Evolutionary conservation across 306 rosid genomes (phyloP), one percentile per base, ranked within the genome.

Genomic region (Glycine soja): DNA sequence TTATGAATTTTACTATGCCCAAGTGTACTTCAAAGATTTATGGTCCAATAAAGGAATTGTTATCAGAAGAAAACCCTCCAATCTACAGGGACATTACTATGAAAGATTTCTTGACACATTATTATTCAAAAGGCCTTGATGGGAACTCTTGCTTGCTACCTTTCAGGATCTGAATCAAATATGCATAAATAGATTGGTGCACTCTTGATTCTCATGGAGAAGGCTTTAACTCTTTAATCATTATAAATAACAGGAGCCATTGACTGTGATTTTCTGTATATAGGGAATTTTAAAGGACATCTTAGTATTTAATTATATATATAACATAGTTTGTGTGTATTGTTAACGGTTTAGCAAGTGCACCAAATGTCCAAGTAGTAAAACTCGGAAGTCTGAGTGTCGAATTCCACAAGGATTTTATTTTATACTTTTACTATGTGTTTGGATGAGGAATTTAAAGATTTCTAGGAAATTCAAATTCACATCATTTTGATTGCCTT

Each of bases 41-140:
- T 45, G 85, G 87, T 40, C 90, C 87, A 9, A 66, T 88, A 38
- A 85, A 85, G 48, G 87, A 85, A 73, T 57, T 88, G 58, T 59
- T 82, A 12, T 82, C 85, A 19, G 80, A 85, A 62, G 76, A 53
- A n/a, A 80, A 76, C 53, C 83, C 82, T 40, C 85, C 81, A 15
- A 67, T 14, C 32, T 88, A 82, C n/a, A 72, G 15, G 15, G 83
- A 76, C 40, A 50, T 71, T 1, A 68, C 77, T 1, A 3, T 76
- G 12, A 76, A 51, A 24, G 90, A 88, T 0, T 79, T 64, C 38
- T 0, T 19, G 63, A 6, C 42, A 15, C 8, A 70, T 47, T 64
- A 47, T 72, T 24, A 13, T 24, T 10, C 57, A 5, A 64, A 79
- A 79, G 72, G 82, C 2, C 64, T 61, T 24, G 83, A 24, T 70